A percentile compares a stretch with the other conserved stretches of the same genome.
phyloP scores from a whole-genome alignment of 345 rosid species.

The Populus ilicifolia region DNA sequence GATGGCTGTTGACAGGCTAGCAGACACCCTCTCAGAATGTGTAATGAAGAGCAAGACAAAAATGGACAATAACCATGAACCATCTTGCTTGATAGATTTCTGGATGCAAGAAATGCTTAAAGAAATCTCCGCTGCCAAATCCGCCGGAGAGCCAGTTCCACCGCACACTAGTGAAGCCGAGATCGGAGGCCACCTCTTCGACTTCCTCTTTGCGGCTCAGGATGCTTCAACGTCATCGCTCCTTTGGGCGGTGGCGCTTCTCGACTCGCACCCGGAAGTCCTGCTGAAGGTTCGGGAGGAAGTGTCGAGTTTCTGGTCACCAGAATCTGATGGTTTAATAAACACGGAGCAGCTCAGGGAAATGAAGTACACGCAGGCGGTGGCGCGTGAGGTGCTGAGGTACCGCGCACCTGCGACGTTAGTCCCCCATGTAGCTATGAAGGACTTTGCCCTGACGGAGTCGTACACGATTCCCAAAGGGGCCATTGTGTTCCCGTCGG shows the following conservation, averaged over 20 bases:
- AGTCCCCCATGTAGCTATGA: slow-evolving; percentile 76
- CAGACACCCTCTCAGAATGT: slow-evolving; percentile 40
- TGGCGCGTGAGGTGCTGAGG: slow-evolving; percentile 83
- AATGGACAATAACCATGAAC: slow-evolving; percentile 53
- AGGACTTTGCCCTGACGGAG: slow-evolving; percentile 59
- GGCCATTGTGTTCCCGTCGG: slow-evolving; percentile 74
- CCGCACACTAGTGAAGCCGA: slow-evolving; percentile 45
- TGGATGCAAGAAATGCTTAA: slow-evolving; percentile 66
- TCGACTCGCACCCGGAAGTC: slow-evolving; percentile 73
- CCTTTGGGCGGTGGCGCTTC: slow-evolving; percentile 68
- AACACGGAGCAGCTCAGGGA: slow-evolving; percentile 57
- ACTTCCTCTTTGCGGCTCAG: slow-evolving; percentile 80
- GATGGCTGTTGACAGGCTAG: slow-evolving; percentile 57
- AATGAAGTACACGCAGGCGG: slow-evolving; percentile 77
- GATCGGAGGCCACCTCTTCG: slow-evolving; percentile 67
- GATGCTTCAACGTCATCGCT: slow-evolving; percentile 91
- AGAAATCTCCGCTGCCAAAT: slow-evolving; percentile 33
- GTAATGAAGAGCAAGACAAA: slow-evolving; percentile 43
- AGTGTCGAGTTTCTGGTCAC: slow-evolving; percentile 65
- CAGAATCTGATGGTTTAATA: slow-evolving; percentile 52
- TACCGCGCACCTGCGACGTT: slow-evolving; percentile 74
- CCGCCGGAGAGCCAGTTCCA: slow-evolving; percentile 35
- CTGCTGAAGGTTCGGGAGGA: slow-evolving; percentile 58
- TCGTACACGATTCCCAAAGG: slow-evolving; percentile 77
- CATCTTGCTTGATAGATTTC: slow-evolving; percentile 65